A percentile compares a stretch with the other conserved stretches of the same genome.
Evolutionary conservation across 164 flowering plant species (phyloP).

Genomic region (Platanus orientalis): DNA sequence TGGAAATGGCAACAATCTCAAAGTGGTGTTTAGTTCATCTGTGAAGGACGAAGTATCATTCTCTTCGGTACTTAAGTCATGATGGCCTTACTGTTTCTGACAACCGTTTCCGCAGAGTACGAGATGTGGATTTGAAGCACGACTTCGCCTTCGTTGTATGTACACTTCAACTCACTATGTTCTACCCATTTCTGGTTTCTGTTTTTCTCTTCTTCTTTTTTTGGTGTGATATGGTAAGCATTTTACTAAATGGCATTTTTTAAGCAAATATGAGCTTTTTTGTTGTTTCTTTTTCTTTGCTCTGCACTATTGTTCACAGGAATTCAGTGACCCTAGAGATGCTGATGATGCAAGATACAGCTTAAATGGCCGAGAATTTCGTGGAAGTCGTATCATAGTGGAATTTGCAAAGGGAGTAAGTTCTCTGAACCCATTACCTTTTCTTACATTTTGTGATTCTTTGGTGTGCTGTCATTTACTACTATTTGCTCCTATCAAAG

Average conservation of each 20-base stretch:
- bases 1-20: slow-evolving; percentile 76
- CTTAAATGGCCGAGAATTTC: slow-evolving; percentile 30
- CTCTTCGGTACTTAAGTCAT: slow-evolving; percentile 66
- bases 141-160: slow-evolving; percentile 96
- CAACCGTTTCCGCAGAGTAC: slow-evolving; percentile 96
- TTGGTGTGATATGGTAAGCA: too few species aligned
- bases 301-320: slow-evolving; percentile 33
- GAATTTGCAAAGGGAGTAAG: slow-evolving; percentile 86
- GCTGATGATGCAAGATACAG: slow-evolving; percentile 84
- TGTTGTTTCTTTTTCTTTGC: slow-evolving; percentile 1
- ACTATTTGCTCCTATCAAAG: too few species aligned
- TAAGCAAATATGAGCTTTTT: slow-evolving; percentile 26
- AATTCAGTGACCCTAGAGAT: slow-evolving; percentile 90
- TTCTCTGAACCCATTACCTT: neutral
- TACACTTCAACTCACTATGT: slow-evolving; percentile 12
- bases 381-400: slow-evolving; percentile 78
- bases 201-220: neutral
- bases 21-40: slow-evolving; percentile 92
- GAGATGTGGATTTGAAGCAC: slow-evolving; percentile 97
- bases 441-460: too few species aligned
- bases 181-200: neutral
- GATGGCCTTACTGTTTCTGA: slow-evolving; percentile 99
- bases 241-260: neutral
- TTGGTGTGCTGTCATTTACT: too few species aligned
- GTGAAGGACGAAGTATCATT: slow-evolving; percentile 76